Conservation (phyloP, 176 grass and related monocot genomes). For the Oryza meridionalis region DNA sequence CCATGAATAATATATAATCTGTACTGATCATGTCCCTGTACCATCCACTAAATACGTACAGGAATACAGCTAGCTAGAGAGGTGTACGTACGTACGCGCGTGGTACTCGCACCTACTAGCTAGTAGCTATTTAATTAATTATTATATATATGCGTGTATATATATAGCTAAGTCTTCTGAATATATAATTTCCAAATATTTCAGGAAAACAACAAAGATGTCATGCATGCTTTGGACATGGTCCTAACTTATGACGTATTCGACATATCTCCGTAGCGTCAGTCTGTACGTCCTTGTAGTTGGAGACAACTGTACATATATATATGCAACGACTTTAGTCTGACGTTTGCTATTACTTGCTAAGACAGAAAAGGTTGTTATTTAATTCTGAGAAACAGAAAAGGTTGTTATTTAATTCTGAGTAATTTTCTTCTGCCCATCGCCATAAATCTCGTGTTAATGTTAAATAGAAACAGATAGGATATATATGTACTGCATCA, state of each 20-base stretch:
- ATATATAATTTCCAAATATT: not conserved
- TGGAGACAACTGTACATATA: slow-evolving; percentile 15
- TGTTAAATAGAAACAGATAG: not conserved
- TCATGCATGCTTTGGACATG: not conserved
- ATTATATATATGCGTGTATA: not conserved
- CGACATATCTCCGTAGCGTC: not conserved
- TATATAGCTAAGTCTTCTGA: not conserved
- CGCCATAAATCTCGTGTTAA: not conserved
- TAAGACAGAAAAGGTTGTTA: not conserved
- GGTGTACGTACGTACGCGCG: slow-evolving; percentile 3
- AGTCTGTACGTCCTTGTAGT: slow-evolving; percentile 14
- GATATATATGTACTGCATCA: not conserved
- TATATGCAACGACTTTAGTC: not conserved
- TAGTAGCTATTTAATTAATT: not conserved
- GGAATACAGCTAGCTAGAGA: not conserved
- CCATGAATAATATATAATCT: not conserved
- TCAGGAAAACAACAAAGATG: not conserved
- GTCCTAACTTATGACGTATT: not conserved
- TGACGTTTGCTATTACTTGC: not conserved
- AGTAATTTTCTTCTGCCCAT: not conserved
- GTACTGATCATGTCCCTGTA: not conserved
- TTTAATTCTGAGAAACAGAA: not conserved
- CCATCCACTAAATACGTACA: not conserved
- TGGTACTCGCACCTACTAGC: not conserved
- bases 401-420: not conserved